These are phyloP conservation scores for Penicillium alfredii DNA, from an alignment of 495 filamentous ascomycete species.

Conservation along the genomic window DNA sequence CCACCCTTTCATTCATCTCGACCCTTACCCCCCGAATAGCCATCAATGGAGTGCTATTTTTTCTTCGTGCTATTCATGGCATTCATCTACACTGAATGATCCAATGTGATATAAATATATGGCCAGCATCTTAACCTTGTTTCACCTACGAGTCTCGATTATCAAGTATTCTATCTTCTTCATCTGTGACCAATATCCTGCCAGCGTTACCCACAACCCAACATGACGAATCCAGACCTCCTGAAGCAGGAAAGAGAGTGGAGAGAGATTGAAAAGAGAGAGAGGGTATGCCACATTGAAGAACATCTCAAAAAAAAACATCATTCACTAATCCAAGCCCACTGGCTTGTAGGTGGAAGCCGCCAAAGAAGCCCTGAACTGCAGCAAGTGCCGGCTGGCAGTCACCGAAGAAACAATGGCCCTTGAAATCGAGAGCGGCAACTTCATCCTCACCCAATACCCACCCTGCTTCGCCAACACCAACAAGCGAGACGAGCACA, in stretches of 20 bases:
- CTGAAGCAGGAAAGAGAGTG: neutral
- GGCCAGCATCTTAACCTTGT: too few relatives aligned
- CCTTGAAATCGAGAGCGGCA: constrained; percentile 16
- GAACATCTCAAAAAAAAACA: neutral
- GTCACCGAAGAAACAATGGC: constrained; percentile 18
- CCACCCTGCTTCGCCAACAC: constrained; percentile 22
- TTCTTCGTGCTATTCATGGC: neutral
- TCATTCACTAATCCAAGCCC: too few relatives aligned
- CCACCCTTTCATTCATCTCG: too few relatives aligned
- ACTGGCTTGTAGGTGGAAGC: constrained; percentile 13
- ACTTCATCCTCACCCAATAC: constrained; percentile 16
- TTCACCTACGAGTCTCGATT: too few relatives aligned
- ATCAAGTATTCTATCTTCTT: too few relatives aligned
- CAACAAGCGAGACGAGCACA: constrained; percentile 11
- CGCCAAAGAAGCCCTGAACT: constrained; percentile 29
- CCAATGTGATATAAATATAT: neutral
- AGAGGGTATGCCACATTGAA: neutral
- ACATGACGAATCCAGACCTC: too few relatives aligned
- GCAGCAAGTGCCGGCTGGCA: constrained; percentile 20
- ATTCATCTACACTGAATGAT: neutral
- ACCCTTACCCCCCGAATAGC: too few relatives aligned
- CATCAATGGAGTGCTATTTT: neutral
- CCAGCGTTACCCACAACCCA: too few relatives aligned
- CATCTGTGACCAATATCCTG: too few relatives aligned
- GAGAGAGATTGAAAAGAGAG: neutral